Percentiles rank a stretch among this genome's conserved stretches.
These are phyloP conservation scores for Euphorbia lathyris DNA, from an alignment of 345 rosid genomes.

Conservation along the genomic window DNA sequence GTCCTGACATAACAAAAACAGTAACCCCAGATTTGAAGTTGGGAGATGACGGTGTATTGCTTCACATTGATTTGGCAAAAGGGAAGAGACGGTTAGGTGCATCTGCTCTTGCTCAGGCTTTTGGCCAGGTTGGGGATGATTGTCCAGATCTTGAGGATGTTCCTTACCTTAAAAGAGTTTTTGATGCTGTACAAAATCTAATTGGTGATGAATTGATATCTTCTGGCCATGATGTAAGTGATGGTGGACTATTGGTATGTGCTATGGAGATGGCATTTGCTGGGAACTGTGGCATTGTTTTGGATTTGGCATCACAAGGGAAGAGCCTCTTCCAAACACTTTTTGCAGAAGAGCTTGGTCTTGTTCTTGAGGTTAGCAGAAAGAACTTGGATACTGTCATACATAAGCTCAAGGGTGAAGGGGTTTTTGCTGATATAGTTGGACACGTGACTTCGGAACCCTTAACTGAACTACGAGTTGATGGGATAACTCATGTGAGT, in stretches of 20 bases:
- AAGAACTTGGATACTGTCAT: conserved; percentile 50
- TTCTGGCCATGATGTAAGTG: conserved; percentile 93
- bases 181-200: conserved; percentile 68
- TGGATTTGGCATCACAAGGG: conserved; percentile 54
- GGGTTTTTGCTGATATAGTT: conserved; percentile 59
- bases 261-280: conserved; percentile 93
- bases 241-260: conserved; percentile 77
- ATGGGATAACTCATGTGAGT: conserved; percentile 50
- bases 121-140: conserved; percentile 74
- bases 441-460: conserved; percentile 67
- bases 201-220: conserved; percentile 56
- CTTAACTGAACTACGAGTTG: conserved; percentile 51
- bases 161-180: conserved; percentile 61
- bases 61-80: conserved; percentile 80
- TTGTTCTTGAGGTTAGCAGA: conserved; percentile 71
- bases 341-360: conserved; percentile 87
- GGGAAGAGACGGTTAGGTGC: conserved; percentile 88
- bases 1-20: conserved; percentile 82
- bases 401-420: conserved; percentile 40
- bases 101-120: conserved; percentile 84
- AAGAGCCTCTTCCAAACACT: conserved; percentile 72
- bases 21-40: conserved; percentile 87
- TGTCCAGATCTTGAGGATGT: conserved; percentile 90
- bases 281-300: conserved; percentile 66
- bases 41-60: conserved; percentile 62